These are phyloP conservation scores for Fusarium algeriense DNA, from an alignment of 2,329 filamentous ascomycete species.

Conservation along the genomic window DNA sequence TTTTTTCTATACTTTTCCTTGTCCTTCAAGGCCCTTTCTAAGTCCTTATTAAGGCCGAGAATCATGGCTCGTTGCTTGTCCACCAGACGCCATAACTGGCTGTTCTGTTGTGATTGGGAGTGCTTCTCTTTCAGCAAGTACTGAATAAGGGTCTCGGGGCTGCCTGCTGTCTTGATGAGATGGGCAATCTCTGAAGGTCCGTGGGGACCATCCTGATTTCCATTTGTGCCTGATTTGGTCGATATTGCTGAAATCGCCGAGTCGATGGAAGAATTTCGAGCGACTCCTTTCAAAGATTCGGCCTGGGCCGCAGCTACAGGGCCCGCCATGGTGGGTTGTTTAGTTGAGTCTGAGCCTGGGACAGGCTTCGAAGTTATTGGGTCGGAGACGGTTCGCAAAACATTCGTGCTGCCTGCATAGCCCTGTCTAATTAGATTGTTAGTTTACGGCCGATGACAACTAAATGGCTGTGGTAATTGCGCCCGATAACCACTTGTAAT, in stretches of 20 bases:
- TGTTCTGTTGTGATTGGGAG: constrained; percentile 87
- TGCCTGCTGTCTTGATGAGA: constrained; percentile 86
- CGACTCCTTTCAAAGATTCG: constrained; percentile 57
- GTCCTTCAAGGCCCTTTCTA: constrained; percentile 90
- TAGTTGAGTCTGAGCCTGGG: constrained; percentile 55
- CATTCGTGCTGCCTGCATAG: constrained; percentile 59
- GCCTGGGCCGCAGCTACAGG: constrained; percentile 57
- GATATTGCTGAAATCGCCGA: constrained; percentile 88
- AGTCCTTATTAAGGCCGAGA: constrained; percentile 90
- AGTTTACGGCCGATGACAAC: constrained; percentile 9
- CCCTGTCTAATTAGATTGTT: constrained; percentile 44
- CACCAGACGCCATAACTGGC: constrained; percentile 93
- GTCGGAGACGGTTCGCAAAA: constrained; percentile 60
- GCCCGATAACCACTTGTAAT: constrained; percentile 6
- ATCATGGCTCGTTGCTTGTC: constrained; percentile 98
- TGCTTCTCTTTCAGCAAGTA: constrained; percentile 93
- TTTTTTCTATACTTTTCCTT: constrained; percentile 95
- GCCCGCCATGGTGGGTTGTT: constrained; percentile 62
- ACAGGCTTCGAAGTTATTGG: constrained; percentile 59
- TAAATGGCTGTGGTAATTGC: neutral
- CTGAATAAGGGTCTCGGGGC: constrained; percentile 87
- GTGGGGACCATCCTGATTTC: constrained; percentile 68
- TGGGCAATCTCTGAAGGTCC: constrained; percentile 80
- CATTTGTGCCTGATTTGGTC: constrained; percentile 66
- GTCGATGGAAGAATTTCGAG: constrained; percentile 90